phyloP scores from a whole-genome alignment of 176 grass and related monocot genomes.

The Carex parvula region DNA sequence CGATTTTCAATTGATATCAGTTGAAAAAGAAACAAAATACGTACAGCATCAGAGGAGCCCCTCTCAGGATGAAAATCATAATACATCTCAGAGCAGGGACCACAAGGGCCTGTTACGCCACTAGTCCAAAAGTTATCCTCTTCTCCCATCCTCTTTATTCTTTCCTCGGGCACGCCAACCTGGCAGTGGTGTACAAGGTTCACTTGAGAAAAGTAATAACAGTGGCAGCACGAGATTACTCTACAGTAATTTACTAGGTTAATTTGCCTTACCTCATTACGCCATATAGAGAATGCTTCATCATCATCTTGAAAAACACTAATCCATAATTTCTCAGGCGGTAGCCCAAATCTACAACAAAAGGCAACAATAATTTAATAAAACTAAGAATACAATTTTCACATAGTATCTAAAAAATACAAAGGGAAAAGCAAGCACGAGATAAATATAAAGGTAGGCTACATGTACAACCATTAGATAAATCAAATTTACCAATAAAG shows the following conservation, averaged over 20 bases:
- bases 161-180: constrained; percentile 86
- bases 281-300: constrained; percentile 94
- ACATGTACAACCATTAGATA: constrained; percentile 21
- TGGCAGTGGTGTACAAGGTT: constrained; percentile 24
- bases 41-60: constrained; percentile 60
- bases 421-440: background rate
- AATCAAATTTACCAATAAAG: constrained; percentile 66
- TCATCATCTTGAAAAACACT: constrained; percentile 94
- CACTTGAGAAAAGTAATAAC: background rate
- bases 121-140: constrained; percentile 99
- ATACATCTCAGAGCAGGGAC: constrained; percentile 98
- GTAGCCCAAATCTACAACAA: constrained; percentile 64
- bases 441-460: background rate
- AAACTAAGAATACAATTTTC: constrained; percentile 7
- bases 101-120: constrained; percentile 86
- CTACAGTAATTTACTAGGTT: constrained; percentile 11
- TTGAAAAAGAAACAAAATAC: constrained; percentile 33
- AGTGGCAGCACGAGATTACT: background rate
- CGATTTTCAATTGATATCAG: background rate
- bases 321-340: constrained; percentile 87
- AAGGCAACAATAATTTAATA: constrained; percentile 17
- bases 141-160: constrained; percentile 89
- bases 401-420: background rate
- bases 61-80: constrained; percentile 92
- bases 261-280: constrained; percentile 48